Percentiles rank a stretch among this genome's conserved stretches.
Evolutionary conservation across 2,329 filamentous ascomycete genomes (phyloP).

Genomic region (Exophiala bonariae): DNA sequence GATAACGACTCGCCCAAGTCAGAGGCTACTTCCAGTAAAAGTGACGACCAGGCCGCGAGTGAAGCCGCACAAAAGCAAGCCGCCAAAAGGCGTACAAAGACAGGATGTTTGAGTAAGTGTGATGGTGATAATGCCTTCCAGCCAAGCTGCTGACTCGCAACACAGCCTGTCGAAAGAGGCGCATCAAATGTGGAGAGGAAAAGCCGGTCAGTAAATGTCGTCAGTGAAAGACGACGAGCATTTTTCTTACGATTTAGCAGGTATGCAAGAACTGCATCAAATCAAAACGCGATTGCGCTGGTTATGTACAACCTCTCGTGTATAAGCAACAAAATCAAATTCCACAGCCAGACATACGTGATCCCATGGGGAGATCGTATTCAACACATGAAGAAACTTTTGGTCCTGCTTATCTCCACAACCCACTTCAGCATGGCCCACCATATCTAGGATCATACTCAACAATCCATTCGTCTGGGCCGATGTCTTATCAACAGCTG

Average conservation of each 20-base stretch:
- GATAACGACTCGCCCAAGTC: conserved; percentile 34
- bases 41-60: conserved; percentile 1
- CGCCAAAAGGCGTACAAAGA: conserved; percentile 77
- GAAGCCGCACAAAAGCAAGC: conserved; percentile 26
- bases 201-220: conserved; percentile 35
- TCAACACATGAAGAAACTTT: conserved; percentile 9
- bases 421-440: background rate
- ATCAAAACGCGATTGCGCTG: conserved; percentile 46
- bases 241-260: conserved; percentile 11
- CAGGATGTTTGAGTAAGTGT: conserved; percentile 78
- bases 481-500: background rate
- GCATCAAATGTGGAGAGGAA: conserved; percentile 96
- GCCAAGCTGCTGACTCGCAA: no score
- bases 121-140: background rate
- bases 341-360: background rate
- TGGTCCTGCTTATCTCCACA: background rate
- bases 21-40: conserved; percentile 3
- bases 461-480: background rate
- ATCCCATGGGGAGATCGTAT: conserved; percentile 1
- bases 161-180: conserved; percentile 82
- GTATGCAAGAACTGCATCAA: conserved; percentile 46
- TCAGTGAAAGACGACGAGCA: no score
- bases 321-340: conserved; percentile 23
- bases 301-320: conserved; percentile 23
- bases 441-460: background rate